Evolutionary conservation across 1,284 basidiomycete species (phyloP), one percentile per base, ranked within the genome.

Genomic region (Rhizoctonia solani): DNA sequence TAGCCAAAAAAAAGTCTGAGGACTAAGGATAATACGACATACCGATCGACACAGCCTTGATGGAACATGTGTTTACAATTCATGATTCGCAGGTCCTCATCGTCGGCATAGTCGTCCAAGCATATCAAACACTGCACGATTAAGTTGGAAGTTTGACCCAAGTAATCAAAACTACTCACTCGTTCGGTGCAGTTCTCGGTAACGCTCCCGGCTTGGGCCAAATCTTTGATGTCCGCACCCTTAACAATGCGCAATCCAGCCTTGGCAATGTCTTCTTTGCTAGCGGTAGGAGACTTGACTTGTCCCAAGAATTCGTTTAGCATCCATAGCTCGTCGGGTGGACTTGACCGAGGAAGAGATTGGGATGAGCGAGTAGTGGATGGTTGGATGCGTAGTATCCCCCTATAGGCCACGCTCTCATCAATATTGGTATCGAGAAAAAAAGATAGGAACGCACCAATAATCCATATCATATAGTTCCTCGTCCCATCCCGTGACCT

Each of bases 61-160:
- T 96, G 93, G 82, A 93, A 95, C 8, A 85, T 87, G 77, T 96
- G 93, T 72, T 86, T 83, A 77, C 93, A 95, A 5, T 79, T 79
- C 78, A 96, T 83, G 49, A 95, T 78, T 21, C 93, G 85, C 59
- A 93, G 79, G 34, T 91, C 86, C 50, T 92, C 89, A 42, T 89
- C 87, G 0, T 79, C 74, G 42, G 83, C 82, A 75, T 94, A 95
- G 66, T 93, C 91, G 67, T 90, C 88, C 56, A 95, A 79, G 75
- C 93, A 96, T 53, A 95, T 88, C 71, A 93, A 80, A 72, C 87
- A 89, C 87, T 88, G 58, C 73, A 34, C 68, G 29, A 63, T 49
- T 29, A 8, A 63, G 16, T 34, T 0, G 21, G n/a, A 42, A 53
- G 54, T 49, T 44, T 19, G 21, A 44, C 1, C 49, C 30, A n/a